These are phyloP conservation scores for Penicillium brasilianum DNA, from an alignment of 2,329 filamentous ascomycete genomes.

Conservation along the genomic window DNA sequence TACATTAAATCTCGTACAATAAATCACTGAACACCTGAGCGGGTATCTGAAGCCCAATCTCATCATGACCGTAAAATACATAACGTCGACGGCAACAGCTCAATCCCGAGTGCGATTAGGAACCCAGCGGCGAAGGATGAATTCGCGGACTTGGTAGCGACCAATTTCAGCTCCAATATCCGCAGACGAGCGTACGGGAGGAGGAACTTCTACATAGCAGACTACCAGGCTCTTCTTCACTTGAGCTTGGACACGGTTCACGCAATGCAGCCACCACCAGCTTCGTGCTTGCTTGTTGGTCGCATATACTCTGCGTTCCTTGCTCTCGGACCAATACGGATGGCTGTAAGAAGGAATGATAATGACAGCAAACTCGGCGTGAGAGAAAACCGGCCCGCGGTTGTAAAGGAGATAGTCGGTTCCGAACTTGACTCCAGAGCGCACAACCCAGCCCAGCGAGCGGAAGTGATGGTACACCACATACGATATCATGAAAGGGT, in stretches of 20 bases:
- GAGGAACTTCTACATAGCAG: constrained; percentile 88
- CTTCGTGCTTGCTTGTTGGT: constrained; percentile 51
- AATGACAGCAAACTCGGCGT: constrained; percentile 89
- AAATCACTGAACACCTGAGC: constrained; percentile 7
- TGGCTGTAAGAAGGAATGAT: constrained; percentile 82
- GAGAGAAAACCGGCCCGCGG: constrained; percentile 88
- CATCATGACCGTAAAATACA: background rate
- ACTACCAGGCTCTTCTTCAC: constrained; percentile 89
- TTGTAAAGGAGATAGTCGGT: constrained; percentile 95
- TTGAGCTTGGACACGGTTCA: constrained; percentile 87
- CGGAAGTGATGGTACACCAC: constrained; percentile 95
- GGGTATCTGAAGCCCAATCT: constrained; percentile 32
- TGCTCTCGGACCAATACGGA: constrained; percentile 67
- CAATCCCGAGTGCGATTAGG: constrained; percentile 75
- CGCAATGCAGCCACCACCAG: constrained; percentile 72
- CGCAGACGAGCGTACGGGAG: constrained; percentile 56
- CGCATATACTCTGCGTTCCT: constrained; percentile 56
- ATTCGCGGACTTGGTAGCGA: constrained; percentile 77
- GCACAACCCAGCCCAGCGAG: constrained; percentile 91
- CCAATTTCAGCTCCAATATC: constrained; percentile 69
- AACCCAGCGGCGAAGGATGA: constrained; percentile 81
- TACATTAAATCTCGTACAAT: background rate
- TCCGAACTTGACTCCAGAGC: constrained; percentile 91
- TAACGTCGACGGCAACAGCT: constrained; percentile 12
- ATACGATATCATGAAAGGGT: constrained; percentile 85